Evolutionary conservation across 140 eudicot species (phyloP), one percentile per base, ranked within the genome.

Genomic region (Erigeron philadelphicus): DNA sequence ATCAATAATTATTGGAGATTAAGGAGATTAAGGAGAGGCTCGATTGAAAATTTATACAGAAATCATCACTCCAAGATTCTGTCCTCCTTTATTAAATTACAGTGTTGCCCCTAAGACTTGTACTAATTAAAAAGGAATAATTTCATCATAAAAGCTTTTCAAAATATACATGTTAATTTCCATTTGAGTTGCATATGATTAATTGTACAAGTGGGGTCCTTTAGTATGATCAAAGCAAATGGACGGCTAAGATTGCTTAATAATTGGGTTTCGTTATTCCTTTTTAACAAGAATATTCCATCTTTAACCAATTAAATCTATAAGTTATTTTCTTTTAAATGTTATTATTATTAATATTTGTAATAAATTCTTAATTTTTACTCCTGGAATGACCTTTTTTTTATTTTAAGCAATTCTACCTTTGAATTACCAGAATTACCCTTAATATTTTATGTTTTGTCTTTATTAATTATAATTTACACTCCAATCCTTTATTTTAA

Each of bases 61-160:
- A 67, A 42, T 73, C 78, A 74, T 73, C 75, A 79, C 67, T 44
- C 59, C 73, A 61, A 84, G 85, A 87, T 79, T 77, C 82, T 75
- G 46, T 56, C 47, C 43, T 68, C 8, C n/a, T n/a, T n/a, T n/a
- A n/a, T n/a, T n/a, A 68, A 54, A 0, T 62, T 74, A 80, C 69
- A 11, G 64, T 53, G 61, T 25, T 75, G 66, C 75, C 77, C 82
- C 55, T 53, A 49, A 50, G 7, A 74, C 54, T 71, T 64, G 21
- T 68, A 31, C 35, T 53, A 74, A 38, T 74, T 49, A 25, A 46
- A 59, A 66, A 47, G 35, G 23, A 55, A 76, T 55, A 74, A 64
- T 80, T 63, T 73, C 35, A 74, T 66, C 38, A 62, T 57, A 56
- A 47, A 76, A 70, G 72, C 48, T 54, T 67, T 62, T 76, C 62